phyloP scores from a whole-genome alignment of 2,329 filamentous ascomycete genomes.

The Rhynchosporium graminicola region DNA sequence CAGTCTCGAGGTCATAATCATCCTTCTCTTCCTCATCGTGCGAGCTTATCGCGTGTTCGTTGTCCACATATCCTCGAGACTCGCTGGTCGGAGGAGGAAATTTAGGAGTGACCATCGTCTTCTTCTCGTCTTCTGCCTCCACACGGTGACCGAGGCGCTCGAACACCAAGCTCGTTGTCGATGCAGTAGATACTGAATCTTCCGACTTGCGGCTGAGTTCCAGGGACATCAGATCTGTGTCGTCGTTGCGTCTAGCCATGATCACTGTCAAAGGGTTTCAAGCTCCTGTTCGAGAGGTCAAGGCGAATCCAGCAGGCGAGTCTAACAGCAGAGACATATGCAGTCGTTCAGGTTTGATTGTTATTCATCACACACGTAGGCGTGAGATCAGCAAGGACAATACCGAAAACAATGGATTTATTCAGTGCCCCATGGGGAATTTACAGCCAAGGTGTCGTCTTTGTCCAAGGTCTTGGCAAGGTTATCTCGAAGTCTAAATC shows the following conservation, averaged over 20 bases:
- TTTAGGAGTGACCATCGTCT: conserved; percentile 36
- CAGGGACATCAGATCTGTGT: conserved; percentile 35
- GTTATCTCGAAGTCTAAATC: conserved; percentile 6
- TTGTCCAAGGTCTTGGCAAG: conserved; percentile 12
- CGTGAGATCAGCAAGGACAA: not conserved
- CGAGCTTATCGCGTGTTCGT: conserved; percentile 28
- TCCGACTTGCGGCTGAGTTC: conserved; percentile 34
- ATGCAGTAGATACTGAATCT: conserved; percentile 70
- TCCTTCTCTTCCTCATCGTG: conserved; percentile 38
- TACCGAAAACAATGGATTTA: not conserved
- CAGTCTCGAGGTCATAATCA: conserved; percentile 52
- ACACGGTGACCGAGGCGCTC: conserved; percentile 66
- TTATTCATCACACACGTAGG: not conserved
- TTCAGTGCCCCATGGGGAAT: conserved; percentile 9
- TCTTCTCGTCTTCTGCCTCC: conserved; percentile 28
- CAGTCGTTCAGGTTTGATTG: not conserved
- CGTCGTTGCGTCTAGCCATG: conserved; percentile 39
- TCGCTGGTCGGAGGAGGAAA: conserved; percentile 34
- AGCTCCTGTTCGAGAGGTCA: conserved; percentile 14
- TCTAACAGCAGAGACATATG: conserved; percentile 2
- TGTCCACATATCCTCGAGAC: conserved; percentile 35
- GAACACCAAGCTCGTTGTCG: conserved; percentile 80
- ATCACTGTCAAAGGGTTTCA: conserved; percentile 32
- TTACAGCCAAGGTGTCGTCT: conserved; percentile 3
- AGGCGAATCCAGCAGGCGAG: conserved; percentile 27